Evolutionary conservation across 116 monocot genomes (phyloP).

Genomic region (Phalaenopsis hybrid): DNA sequence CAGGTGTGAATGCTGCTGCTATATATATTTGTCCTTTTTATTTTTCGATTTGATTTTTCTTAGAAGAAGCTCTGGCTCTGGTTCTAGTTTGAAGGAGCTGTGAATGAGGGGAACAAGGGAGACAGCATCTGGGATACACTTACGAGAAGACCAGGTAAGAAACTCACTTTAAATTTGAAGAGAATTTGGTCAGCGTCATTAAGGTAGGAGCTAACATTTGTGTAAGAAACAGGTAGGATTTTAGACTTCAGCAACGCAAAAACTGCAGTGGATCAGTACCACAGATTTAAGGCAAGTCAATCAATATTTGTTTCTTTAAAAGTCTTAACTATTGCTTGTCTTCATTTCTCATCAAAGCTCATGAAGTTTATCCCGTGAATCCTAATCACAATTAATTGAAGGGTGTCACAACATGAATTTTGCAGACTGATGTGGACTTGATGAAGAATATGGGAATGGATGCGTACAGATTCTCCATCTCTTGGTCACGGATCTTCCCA

Average conservation of each 20-base stretch:
- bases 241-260: slow-evolving; percentile 77
- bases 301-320: not conserved
- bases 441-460: slow-evolving; percentile 71
- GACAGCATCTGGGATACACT: slow-evolving; percentile 67
- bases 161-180: not conserved
- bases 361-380: too few species aligned
- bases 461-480: slow-evolving; percentile 73
- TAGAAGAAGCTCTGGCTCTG: not conserved
- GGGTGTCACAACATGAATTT: not conserved
- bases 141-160: slow-evolving; percentile 41
- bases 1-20: slow-evolving; percentile 23
- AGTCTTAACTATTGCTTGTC: too few species aligned
- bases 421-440: slow-evolving; percentile 51
- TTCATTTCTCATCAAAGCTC: too few species aligned
- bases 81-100: slow-evolving; percentile 65
- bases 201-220: not conserved
- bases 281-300: slow-evolving; percentile 47
- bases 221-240: slow-evolving; percentile 44
- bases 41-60: not conserved
- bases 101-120: slow-evolving; percentile 52
- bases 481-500: slow-evolving; percentile 69
- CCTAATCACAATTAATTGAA: too few species aligned
- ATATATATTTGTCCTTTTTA: not conserved
- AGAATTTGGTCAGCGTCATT: too few species aligned
- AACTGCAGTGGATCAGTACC: slow-evolving; percentile 65